phyloP scores from a whole-genome alignment of 1,284 basidiomycete genomes.

The Trametes hirsuta region DNA sequence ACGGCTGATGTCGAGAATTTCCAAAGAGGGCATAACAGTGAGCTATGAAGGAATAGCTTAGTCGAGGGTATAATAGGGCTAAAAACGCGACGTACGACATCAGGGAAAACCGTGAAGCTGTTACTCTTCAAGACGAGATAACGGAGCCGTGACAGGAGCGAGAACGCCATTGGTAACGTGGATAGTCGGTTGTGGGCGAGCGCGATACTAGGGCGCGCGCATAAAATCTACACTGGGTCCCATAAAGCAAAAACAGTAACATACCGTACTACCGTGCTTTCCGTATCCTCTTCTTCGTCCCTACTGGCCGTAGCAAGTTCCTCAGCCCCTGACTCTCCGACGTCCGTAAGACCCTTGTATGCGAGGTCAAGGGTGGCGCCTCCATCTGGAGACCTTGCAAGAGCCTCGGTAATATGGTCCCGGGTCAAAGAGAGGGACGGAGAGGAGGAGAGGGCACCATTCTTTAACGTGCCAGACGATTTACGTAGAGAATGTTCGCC shows the following conservation, averaged over 20 bases:
- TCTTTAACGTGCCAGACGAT: constrained; percentile 23
- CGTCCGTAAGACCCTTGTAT: constrained; percentile 74
- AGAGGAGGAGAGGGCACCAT: constrained; percentile 27
- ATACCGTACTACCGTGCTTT: constrained; percentile 72
- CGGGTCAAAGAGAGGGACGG: constrained; percentile 52
- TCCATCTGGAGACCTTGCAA: constrained; percentile 70
- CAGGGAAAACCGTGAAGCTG: constrained; percentile 81
- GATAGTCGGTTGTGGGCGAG: constrained; percentile 86
- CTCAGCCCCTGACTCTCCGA: constrained; percentile 74
- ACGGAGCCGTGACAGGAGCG: constrained; percentile 74
- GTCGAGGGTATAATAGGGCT: neutral
- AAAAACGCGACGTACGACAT: constrained; percentile 58
- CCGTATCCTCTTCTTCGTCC: constrained; percentile 51
- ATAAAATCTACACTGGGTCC: constrained; percentile 8
- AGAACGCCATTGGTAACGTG: constrained; percentile 82
- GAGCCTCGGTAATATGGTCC: constrained; percentile 66
- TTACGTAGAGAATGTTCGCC: constrained; percentile 26
- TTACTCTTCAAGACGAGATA: constrained; percentile 96
- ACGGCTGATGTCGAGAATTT: constrained; percentile 93
- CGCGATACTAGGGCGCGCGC: constrained; percentile 64
- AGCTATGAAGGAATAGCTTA: constrained; percentile 53
- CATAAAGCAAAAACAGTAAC: constrained; percentile 26
- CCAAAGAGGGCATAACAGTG: constrained; percentile 83
- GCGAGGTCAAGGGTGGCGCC: constrained; percentile 85
- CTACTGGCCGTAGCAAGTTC: constrained; percentile 69